phyloP scores from a whole-genome alignment of 2,329 filamentous ascomycete species.

The Fusarium proliferatum region DNA sequence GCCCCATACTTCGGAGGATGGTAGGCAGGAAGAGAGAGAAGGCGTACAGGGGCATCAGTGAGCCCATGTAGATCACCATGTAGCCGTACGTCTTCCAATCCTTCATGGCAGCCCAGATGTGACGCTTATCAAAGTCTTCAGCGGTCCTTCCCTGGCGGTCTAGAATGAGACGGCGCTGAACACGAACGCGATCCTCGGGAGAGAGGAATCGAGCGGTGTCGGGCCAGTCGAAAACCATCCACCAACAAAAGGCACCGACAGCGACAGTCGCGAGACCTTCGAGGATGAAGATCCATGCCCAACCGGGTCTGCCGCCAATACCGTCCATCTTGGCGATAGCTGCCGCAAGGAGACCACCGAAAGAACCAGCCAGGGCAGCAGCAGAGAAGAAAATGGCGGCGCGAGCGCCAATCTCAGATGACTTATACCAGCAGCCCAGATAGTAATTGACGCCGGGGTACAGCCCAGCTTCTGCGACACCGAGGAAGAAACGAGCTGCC shows the following conservation, averaged over 20 bases:
- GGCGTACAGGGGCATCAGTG: conserved; percentile 62
- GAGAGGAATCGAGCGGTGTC: conserved; percentile 77
- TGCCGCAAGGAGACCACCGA: conserved; percentile 76
- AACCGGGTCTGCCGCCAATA: conserved; percentile 62
- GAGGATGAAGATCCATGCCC: conserved; percentile 73
- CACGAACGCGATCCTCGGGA: conserved; percentile 72
- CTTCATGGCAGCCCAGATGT: conserved; percentile 75
- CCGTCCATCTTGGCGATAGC: conserved; percentile 75
- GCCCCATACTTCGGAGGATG: conserved; percentile 58
- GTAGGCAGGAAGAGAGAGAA: conserved; percentile 68
- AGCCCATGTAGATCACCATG: conserved; percentile 62
- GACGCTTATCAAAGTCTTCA: conserved; percentile 76
- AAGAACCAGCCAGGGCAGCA: conserved; percentile 79
- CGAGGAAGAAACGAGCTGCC: conserved; percentile 66
- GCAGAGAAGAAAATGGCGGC: conserved; percentile 82
- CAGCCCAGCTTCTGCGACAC: conserved; percentile 74
- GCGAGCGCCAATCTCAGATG: conserved; percentile 78
- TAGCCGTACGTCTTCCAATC: conserved; percentile 79
- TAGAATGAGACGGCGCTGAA: conserved; percentile 72
- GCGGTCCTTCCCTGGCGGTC: conserved; percentile 76
- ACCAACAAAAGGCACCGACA: conserved; percentile 73
- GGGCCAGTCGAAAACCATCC: conserved; percentile 82
- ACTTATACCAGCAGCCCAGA: conserved; percentile 82
- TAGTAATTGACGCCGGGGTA: conserved; percentile 76
- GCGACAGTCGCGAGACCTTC: conserved; percentile 76